A percentile compares a stretch with the other conserved stretches of the same genome.
These are phyloP conservation scores for Neurospora crassa DNA, from an alignment of 2,329 filamentous ascomycete species.

Conservation along the genomic window DNA sequence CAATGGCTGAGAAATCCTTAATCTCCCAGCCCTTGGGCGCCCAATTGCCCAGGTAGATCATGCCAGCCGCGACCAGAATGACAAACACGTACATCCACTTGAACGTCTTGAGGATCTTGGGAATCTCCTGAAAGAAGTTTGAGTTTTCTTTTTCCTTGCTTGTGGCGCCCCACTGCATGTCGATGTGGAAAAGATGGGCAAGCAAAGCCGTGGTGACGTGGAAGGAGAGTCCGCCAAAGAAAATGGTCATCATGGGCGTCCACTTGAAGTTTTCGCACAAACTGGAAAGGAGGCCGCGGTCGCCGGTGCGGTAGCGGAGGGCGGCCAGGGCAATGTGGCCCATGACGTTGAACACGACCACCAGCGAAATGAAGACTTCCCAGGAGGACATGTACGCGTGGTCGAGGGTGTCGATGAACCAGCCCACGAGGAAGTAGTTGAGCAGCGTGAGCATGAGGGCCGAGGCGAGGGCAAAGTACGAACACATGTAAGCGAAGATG, in stretches of 20 bases:
- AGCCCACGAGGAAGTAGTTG: constrained; percentile 65
- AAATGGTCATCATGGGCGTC: constrained; percentile 42
- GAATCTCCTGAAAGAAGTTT: constrained; percentile 47
- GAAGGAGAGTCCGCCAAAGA: constrained; percentile 32
- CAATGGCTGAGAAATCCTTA: constrained; percentile 46
- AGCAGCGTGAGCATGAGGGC: constrained; percentile 56
- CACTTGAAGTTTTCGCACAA: constrained; percentile 51
- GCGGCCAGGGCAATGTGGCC: constrained; percentile 51
- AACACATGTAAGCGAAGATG: constrained; percentile 59
- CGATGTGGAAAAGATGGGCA: constrained; percentile 30
- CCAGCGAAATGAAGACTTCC: constrained; percentile 51
- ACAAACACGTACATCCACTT: constrained; percentile 37
- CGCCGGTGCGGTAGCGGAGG: constrained; percentile 51
- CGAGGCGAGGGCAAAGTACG: constrained; percentile 47
- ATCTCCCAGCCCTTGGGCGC: constrained; percentile 45
- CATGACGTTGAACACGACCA: constrained; percentile 54
- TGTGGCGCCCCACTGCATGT: constrained; percentile 42
- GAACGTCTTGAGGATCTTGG: constrained; percentile 28
- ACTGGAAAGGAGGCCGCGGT: constrained; percentile 36
- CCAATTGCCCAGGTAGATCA: constrained; percentile 36
- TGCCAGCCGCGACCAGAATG: constrained; percentile 30
- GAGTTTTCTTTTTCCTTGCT: constrained; percentile 47
- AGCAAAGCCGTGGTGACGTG: constrained; percentile 31
- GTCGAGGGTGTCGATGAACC: constrained; percentile 57
- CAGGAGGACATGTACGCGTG: constrained; percentile 58